These are phyloP conservation scores for Apostasia ramifera DNA, from an alignment of 106 monocot genomes.

Conservation along the genomic window DNA sequence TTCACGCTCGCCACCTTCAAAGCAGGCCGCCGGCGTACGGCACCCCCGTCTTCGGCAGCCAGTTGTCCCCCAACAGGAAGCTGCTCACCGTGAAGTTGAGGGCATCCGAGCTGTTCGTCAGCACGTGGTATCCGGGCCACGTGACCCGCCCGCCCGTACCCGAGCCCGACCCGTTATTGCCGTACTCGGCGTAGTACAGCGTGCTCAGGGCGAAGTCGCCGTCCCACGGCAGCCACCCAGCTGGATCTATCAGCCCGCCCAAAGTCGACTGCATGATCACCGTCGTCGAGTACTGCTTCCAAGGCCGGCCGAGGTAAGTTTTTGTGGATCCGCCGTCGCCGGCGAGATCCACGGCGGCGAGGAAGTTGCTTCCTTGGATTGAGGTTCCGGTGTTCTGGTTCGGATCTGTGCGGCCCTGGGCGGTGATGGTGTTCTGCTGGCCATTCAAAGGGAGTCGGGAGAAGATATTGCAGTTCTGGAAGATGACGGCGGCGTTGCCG, in stretches of 20 bases:
- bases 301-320: slow-evolving; percentile 75
- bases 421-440: slow-evolving; percentile 77
- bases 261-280: slow-evolving; percentile 64
- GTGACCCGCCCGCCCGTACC: slow-evolving; percentile 32
- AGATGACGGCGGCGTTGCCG: slow-evolving; percentile 81
- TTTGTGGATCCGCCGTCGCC: slow-evolving; percentile 8
- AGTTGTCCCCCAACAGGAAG: slow-evolving; percentile 51
- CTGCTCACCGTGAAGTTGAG: slow-evolving; percentile 48
- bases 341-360: slow-evolving; percentile 35
- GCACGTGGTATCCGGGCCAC: slow-evolving; percentile 60
- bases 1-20: not conserved
- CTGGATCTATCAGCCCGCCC: slow-evolving; percentile 41
- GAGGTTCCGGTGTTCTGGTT: slow-evolving; percentile 91
- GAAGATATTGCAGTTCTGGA: slow-evolving; percentile 78
- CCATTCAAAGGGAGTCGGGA: slow-evolving; percentile 50
- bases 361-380: slow-evolving; percentile 43
- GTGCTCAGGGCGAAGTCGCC: slow-evolving; percentile 63
- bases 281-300: slow-evolving; percentile 78
- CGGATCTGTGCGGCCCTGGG: slow-evolving; percentile 77
- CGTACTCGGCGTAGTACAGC: slow-evolving; percentile 67
- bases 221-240: slow-evolving; percentile 72
- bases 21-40: slow-evolving; percentile 44
- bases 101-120: slow-evolving; percentile 29
- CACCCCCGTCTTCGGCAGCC: slow-evolving; percentile 67
- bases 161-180: slow-evolving; percentile 48